Conservation (phyloP, 306 rosid genomes). For the Castanea crenata region DNA sequence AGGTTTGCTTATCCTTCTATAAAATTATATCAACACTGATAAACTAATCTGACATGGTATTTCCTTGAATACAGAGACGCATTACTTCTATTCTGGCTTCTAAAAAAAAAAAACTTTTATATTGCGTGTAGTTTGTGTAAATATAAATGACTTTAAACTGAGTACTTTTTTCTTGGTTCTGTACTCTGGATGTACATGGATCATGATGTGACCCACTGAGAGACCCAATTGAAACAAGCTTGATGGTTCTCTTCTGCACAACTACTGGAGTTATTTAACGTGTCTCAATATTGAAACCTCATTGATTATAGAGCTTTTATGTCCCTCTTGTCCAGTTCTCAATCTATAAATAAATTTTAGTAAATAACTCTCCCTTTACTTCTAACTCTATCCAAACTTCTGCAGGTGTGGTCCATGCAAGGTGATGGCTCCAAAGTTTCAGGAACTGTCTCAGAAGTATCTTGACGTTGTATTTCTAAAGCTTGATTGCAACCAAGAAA, state of each 20-base stretch:
- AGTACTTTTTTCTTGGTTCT: background rate
- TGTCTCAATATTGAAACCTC: background rate
- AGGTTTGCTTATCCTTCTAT: slow-evolving; percentile 2
- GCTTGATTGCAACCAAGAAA: slow-evolving; percentile 93
- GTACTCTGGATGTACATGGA: background rate
- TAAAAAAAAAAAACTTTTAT: too few species aligned
- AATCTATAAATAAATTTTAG: background rate
- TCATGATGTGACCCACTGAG: background rate
- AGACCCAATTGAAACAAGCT: background rate
- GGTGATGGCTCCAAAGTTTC: slow-evolving; percentile 85
- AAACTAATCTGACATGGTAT: background rate
- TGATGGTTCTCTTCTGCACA: background rate
- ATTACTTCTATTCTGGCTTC: background rate
- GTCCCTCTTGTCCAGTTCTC: background rate
- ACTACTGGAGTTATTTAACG: background rate
- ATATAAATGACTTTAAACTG: background rate
- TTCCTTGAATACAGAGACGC: background rate
- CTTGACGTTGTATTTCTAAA: slow-evolving; percentile 84
- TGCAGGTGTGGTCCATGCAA: slow-evolving; percentile 99
- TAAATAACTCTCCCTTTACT: background rate
- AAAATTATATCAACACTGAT: background rate
- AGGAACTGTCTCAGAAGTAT: slow-evolving; percentile 72
- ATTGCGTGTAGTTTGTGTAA: background rate
- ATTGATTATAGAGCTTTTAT: background rate
- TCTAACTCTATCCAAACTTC: slow-evolving; percentile 2